Percentiles rank a stretch among this genome's conserved stretches.
Evolutionary conservation across 2,329 filamentous ascomycete genomes (phyloP).

Genomic region (Aschersonia sp.): DNA sequence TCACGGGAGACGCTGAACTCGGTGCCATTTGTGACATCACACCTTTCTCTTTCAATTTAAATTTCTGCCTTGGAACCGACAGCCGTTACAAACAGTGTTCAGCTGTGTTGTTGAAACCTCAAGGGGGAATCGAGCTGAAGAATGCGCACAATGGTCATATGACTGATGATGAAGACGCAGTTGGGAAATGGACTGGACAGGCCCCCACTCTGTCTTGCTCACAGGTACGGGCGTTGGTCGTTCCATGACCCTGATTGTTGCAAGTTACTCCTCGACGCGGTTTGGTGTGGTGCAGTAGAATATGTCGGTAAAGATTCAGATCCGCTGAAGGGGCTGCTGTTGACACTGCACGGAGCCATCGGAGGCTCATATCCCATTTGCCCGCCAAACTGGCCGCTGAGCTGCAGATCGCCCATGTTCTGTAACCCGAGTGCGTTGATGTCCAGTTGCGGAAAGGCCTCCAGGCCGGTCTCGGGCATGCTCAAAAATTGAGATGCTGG

Average conservation of each 20-base stretch:
- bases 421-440: constrained; percentile 19
- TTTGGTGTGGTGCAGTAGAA: constrained; percentile 18
- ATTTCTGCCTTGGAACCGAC: too few relatives aligned
- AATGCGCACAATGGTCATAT: too few relatives aligned
- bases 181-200: too few relatives aligned
- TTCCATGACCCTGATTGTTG: constrained; percentile 8
- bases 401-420: constrained; percentile 9
- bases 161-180: too few relatives aligned
- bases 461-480: constrained; percentile 12
- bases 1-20: too few relatives aligned
- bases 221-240: constrained; percentile 9
- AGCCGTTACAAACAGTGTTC: too few relatives aligned
- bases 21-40: too few relatives aligned
- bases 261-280: constrained; percentile 3
- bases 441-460: constrained; percentile 14
- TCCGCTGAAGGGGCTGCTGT: constrained; percentile 21
- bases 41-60: too few relatives aligned
- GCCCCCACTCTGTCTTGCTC: background rate
- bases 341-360: constrained; percentile 16
- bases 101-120: too few relatives aligned
- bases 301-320: constrained; percentile 21
- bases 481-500: constrained; percentile 11
- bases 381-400: constrained; percentile 9
- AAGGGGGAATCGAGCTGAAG: too few relatives aligned
- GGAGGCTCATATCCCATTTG: constrained; percentile 15